Base-by-base conservation (phyloP, 2,329 filamentous ascomycete genomes). In the Penicillium sp. region DNA sequence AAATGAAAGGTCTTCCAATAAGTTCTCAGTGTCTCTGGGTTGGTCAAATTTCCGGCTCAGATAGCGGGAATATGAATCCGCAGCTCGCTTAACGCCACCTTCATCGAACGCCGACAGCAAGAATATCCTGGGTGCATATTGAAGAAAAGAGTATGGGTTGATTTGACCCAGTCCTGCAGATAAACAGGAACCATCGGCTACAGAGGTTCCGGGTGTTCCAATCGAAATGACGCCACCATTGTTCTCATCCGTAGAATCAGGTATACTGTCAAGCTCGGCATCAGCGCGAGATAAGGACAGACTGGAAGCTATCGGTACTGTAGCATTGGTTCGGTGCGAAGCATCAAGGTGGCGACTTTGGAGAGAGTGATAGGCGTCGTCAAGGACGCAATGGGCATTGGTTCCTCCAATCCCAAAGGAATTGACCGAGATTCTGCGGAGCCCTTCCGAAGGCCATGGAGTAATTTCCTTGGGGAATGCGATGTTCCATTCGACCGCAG, bases 331-430 rank as follows among this genome's bases (percentile, higher is more conserved):
- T 21, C 51, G 43, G n/a, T 66, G 64, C 8, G 24, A 14, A 13
- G 54, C 55, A 21, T 27, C 11, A 31, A 65, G 49, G 16, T 37
- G 39, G 27, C 56, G 59, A 26, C 60, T 56, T 5, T 55, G 37
- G 3, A 67, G 58, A 21, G 60, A 68, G 43, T 68, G 60, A 11
- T 61, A 62, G 11, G 66, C 68, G 27, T 72, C 65, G 41, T 75
- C 71, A 27, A 75, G 44, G 6, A 75, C 64, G 29, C 66, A 63
- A 49, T 74, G 71, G 0, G 71, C 64, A 53, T 73, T 74, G 1
- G 71, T 63, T 0, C 73, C 73, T 6, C 71, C 73, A 49, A 69
- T 73, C 8, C 75, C 75, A 51, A 77, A 77, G 8, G 64, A 72
- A 51, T 74, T 76, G n/a, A 77, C 47, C 1, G 67, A 69, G 1